Percentiles rank a stretch among this genome's conserved stretches.
Conservation (phyloP, 2,329 filamentous ascomycete genomes). For the Aspergillus pseudoterreus region DNA sequence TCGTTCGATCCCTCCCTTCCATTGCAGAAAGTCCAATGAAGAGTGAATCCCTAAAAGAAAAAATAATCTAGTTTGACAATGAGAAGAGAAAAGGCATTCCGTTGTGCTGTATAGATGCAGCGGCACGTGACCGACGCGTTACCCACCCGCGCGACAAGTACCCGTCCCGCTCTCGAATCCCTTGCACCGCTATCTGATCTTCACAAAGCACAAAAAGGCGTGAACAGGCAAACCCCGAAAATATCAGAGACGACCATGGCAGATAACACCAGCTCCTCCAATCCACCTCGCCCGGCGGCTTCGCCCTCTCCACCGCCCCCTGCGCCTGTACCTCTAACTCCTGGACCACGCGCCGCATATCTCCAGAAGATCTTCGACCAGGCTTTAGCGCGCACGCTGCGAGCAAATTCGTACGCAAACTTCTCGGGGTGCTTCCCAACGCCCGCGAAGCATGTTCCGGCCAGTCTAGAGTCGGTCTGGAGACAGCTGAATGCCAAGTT, state of each 20-base stretch:
- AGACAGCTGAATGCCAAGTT: conserved; percentile 57
- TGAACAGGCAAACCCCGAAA: not conserved
- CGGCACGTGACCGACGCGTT: conserved; percentile 23
- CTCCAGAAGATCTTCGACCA: conserved; percentile 59
- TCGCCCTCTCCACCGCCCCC: conserved; percentile 51
- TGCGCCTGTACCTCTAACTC: conserved; percentile 52
- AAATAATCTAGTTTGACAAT: too few relatives aligned
- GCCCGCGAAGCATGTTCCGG: conserved; percentile 54
- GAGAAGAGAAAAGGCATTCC: too few relatives aligned
- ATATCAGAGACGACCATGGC: conserved; percentile 14
- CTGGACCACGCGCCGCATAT: conserved; percentile 58
- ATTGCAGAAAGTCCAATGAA: too few relatives aligned
- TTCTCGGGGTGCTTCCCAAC: conserved; percentile 64
- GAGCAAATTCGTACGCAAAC: conserved; percentile 58
- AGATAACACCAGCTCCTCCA: conserved; percentile 12
- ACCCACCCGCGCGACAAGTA: conserved; percentile 2
- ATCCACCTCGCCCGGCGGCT: conserved; percentile 14
- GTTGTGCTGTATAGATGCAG: not conserved
- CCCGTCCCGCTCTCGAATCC: not conserved
- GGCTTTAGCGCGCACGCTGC: conserved; percentile 57
- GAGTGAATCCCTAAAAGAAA: too few relatives aligned
- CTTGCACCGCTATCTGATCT: not conserved
- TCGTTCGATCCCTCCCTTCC: too few relatives aligned
- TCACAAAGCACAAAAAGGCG: not conserved
- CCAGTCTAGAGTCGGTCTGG: conserved; percentile 55